A percentile compares a stretch with the other conserved stretches of the same genome.
Conservation (phyloP, 371 early-diverging fungal species). For the Apophysomyces elegans region DNA sequence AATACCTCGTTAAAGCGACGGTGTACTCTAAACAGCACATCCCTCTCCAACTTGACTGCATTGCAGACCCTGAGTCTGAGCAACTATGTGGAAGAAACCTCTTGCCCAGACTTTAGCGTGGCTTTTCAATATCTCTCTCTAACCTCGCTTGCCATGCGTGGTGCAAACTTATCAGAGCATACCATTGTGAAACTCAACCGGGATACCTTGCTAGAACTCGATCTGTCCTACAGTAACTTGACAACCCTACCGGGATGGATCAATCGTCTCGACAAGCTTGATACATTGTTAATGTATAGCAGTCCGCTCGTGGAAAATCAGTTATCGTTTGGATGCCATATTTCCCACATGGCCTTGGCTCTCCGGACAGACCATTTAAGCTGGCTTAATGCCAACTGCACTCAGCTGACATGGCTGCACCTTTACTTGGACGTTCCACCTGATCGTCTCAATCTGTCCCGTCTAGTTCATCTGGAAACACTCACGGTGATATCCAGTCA, state of each 20-base stretch:
- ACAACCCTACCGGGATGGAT: background rate
- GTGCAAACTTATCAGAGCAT: slow-evolving; percentile 5
- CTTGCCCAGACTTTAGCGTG: slow-evolving; percentile 4
- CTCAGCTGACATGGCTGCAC: slow-evolving; percentile 8
- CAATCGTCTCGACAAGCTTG: background rate
- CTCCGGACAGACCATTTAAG: background rate
- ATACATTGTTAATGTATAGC: slow-evolving; percentile 4
- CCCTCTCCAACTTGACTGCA: background rate
- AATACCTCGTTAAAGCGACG: background rate
- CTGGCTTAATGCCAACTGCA: slow-evolving; percentile 11
- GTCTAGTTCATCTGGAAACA: background rate
- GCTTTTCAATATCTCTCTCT: slow-evolving; percentile 4
- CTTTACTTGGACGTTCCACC: slow-evolving; percentile 3
- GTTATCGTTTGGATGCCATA: background rate
- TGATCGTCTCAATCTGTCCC: background rate
- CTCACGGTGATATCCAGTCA: background rate
- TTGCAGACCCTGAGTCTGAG: slow-evolving; percentile 12
- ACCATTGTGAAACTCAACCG: background rate
- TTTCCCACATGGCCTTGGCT: slow-evolving; percentile 11
- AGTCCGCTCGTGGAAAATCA: background rate
- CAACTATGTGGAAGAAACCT: slow-evolving; percentile 13
- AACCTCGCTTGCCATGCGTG: slow-evolving; percentile 9
- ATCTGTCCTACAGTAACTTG: slow-evolving; percentile 18
- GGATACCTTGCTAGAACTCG: background rate
- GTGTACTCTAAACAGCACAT: background rate